Evolutionary conservation across 2,329 filamentous ascomycete genomes (phyloP).

Genomic region (Diaporthe longicolla): DNA sequence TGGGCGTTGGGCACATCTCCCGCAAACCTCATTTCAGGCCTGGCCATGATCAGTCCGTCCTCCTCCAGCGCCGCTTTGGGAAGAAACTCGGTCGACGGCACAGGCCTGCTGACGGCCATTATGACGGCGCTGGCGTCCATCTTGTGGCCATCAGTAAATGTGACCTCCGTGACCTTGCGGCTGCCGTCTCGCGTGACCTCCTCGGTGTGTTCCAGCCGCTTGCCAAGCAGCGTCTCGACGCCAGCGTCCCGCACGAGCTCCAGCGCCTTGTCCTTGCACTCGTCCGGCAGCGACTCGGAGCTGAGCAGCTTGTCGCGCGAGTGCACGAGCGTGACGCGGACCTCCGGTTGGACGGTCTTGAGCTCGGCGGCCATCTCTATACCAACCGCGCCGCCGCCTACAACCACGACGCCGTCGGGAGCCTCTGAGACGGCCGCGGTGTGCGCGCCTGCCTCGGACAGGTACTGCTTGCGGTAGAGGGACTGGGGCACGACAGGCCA

Average conservation of each 20-base stretch:
- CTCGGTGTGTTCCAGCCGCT: slow-evolving; percentile 66
- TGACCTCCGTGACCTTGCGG: slow-evolving; percentile 60
- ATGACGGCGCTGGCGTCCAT: slow-evolving; percentile 76
- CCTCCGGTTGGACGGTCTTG: slow-evolving; percentile 74
- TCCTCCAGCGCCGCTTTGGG: slow-evolving; percentile 70
- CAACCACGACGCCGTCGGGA: slow-evolving; percentile 77
- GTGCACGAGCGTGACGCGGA: slow-evolving; percentile 81
- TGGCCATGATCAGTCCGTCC: slow-evolving; percentile 76
- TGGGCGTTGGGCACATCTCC: slow-evolving; percentile 67
- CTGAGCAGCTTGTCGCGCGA: slow-evolving; percentile 79
- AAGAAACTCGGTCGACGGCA: slow-evolving; percentile 74
- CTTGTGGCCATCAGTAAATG: slow-evolving; percentile 71
- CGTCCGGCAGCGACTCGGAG: slow-evolving; percentile 78
- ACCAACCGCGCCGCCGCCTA: slow-evolving; percentile 81
- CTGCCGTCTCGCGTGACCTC: slow-evolving; percentile 60
- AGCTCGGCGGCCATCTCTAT: slow-evolving; percentile 87
- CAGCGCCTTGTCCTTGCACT: slow-evolving; percentile 74
- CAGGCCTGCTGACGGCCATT: slow-evolving; percentile 75
- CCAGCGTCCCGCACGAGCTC: slow-evolving; percentile 72
- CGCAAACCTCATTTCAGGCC: slow-evolving; percentile 69
- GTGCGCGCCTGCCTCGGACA: slow-evolving; percentile 73
- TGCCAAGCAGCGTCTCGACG: slow-evolving; percentile 75
- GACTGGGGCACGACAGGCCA: slow-evolving; percentile 83
- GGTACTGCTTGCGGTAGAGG: slow-evolving; percentile 71
- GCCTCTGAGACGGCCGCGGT: slow-evolving; percentile 68